Evolutionary conservation across 1,284 basidiomycete species (phyloP).

Genomic region (Coniferiporia sulphurascens): DNA sequence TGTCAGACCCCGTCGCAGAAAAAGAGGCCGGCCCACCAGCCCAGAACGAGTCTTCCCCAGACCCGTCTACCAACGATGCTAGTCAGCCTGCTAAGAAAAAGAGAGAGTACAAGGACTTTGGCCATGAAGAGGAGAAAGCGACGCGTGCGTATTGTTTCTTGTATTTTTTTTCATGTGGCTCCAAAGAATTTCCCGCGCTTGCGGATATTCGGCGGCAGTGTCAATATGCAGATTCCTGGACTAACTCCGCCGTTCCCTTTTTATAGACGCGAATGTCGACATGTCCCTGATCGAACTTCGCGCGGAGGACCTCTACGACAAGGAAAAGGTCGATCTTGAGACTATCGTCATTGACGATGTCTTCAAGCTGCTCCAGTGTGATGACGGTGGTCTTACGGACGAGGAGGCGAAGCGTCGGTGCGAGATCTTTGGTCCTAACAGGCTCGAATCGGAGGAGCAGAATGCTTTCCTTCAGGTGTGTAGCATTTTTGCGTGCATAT

Average conservation of each 20-base stretch:
- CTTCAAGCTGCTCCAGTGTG: constrained; percentile 91
- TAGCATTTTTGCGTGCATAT: constrained; percentile 5
- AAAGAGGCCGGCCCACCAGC: constrained; percentile 58
- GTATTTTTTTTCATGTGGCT: neutral
- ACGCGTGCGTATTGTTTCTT: constrained; percentile 52
- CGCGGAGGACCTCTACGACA: constrained; percentile 94
- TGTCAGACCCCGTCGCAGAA: constrained; percentile 46
- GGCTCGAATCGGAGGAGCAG: constrained; percentile 86
- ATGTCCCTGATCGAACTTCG: constrained; percentile 88
- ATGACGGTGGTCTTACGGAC: constrained; percentile 71
- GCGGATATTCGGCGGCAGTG: too few species aligned
- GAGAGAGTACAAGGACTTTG: constrained; percentile 91
- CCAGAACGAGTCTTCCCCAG: constrained; percentile 27
- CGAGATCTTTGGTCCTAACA: constrained; percentile 96
- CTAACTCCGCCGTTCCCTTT: constrained; percentile 10
- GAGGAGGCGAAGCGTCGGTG: constrained; percentile 82
- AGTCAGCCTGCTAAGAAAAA: constrained; percentile 58
- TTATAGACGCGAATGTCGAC: constrained; percentile 77
- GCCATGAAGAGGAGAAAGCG: constrained; percentile 67
- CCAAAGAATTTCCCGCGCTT: neutral
- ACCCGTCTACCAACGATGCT: constrained; percentile 25
- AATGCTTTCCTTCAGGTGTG: constrained; percentile 79
- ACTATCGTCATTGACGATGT: constrained; percentile 96
- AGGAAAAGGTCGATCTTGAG: constrained; percentile 98
- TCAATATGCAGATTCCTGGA: too few species aligned